Conservation (phyloP, 169 alveolate species). For the Plasmodium chabaudi region DNA sequence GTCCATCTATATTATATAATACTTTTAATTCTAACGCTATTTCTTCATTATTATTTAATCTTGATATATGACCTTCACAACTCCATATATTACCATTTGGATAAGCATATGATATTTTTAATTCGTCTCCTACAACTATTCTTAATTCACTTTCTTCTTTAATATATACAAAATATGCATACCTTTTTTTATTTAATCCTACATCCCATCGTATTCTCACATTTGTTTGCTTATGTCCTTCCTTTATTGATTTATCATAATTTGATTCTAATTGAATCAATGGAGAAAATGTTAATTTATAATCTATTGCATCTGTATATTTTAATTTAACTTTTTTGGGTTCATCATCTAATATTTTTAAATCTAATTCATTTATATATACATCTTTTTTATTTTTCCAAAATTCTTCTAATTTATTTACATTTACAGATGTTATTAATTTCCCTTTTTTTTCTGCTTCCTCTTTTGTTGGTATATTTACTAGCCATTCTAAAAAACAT, state of each 20-base stretch:
- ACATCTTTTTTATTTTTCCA: constrained; percentile 79
- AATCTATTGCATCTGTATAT: constrained; percentile 82
- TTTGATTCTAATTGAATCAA: constrained; percentile 95
- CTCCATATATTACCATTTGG: constrained; percentile 83
- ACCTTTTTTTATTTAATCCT: constrained; percentile 86
- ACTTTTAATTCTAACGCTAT: constrained; percentile 87
- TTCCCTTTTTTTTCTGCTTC: constrained; percentile 81
- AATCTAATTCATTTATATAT: constrained; percentile 76
- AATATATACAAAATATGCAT: constrained; percentile 92
- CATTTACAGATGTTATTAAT: constrained; percentile 50
- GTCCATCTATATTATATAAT: constrained; percentile 81
- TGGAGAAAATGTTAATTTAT: constrained; percentile 87
- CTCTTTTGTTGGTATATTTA: constrained; percentile 82
- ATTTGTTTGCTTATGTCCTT: constrained; percentile 90
- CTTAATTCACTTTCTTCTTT: constrained; percentile 91
- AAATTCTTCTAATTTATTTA: constrained; percentile 77
- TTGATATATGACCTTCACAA: constrained; percentile 87
- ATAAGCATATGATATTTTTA: constrained; percentile 83
- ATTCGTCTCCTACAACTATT: constrained; percentile 93
- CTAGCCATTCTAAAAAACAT: constrained; percentile 85
- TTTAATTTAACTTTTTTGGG: constrained; percentile 36
- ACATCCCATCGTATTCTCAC: constrained; percentile 87
- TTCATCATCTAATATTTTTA: constrained; percentile 74
- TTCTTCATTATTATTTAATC: constrained; percentile 86
- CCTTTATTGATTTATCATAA: constrained; percentile 92